phyloP scores from a whole-genome alignment of 1,284 basidiomycete genomes.

The Ceratobasidium sp. region DNA sequence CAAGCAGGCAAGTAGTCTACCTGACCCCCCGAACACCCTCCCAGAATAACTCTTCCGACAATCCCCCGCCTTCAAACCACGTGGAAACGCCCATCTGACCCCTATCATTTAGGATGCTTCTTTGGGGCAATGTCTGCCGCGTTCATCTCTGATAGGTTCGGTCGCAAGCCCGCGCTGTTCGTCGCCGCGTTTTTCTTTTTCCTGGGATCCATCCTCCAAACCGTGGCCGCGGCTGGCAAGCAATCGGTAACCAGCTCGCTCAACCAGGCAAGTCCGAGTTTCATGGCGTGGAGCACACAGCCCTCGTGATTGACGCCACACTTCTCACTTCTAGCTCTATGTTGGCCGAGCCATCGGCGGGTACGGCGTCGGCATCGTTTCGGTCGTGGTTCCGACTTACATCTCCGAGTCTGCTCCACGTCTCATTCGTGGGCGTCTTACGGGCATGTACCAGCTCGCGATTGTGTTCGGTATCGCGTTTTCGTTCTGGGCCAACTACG shows the following conservation, averaged over 20 bases:
- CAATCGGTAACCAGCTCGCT: slow-evolving; percentile 50
- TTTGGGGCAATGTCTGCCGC: slow-evolving; percentile 54
- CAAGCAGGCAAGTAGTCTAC: slow-evolving; percentile 50
- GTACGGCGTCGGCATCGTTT: slow-evolving; percentile 49
- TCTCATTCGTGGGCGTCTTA: slow-evolving; percentile 50
- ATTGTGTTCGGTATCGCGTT: slow-evolving; percentile 53
- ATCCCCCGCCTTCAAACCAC: background rate
- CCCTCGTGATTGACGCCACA: slow-evolving; percentile 8
- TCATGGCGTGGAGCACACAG: background rate
- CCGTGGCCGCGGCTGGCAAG: slow-evolving; percentile 50
- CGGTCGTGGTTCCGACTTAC: slow-evolving; percentile 50
- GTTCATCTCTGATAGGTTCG: slow-evolving; percentile 53
- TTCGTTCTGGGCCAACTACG: slow-evolving; percentile 51
- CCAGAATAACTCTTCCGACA: slow-evolving; percentile 29
- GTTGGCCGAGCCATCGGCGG: slow-evolving; percentile 52
- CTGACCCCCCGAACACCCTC: slow-evolving; percentile 11
- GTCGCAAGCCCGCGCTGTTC: slow-evolving; percentile 52
- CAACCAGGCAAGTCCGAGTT: slow-evolving; percentile 45
- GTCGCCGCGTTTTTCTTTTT: slow-evolving; percentile 53
- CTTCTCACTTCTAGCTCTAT: slow-evolving; percentile 49
- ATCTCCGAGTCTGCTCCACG: slow-evolving; percentile 49
- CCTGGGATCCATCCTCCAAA: slow-evolving; percentile 54
- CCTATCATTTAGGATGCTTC: slow-evolving; percentile 48
- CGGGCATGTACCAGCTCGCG: slow-evolving; percentile 51
- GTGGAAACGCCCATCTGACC: slow-evolving; percentile 8